Evolutionary conservation across 345 rosid genomes (phyloP), one percentile per base, ranked within the genome.

Genomic region (Salix brachista): DNA sequence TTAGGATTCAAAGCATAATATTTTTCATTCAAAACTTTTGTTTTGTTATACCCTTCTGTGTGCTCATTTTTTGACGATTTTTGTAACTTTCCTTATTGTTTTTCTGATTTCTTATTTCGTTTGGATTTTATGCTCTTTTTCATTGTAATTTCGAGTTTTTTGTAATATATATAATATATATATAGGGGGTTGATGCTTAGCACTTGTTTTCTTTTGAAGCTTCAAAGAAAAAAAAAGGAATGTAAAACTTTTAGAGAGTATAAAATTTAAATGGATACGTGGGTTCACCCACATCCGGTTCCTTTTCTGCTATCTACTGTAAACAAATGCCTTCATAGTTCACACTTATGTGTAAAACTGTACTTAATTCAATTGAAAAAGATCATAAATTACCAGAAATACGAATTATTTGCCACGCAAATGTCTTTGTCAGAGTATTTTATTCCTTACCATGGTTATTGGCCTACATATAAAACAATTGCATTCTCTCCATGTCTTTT

Each of bases 261-360:
- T 17, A 28, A 3, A 71, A 18, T 34, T 70, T 56, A 16, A 76
- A 74, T 64, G 77, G 80, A 46, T 70, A 70, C 79, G 78, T 81
- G 78, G 80, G 83, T 69, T 81, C 75, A 82, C 77, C 83, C 54
- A 79, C 64, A 75, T 1, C 25, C 13, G 19, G 18, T 10, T 62
- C 44, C 32, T 28, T 1, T 4, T 17, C 30, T 26, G 17, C 60
- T 17, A 14, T 25, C n/a, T 46, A 32, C 70, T 16, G 48, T n/a
- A 46, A 11, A 46, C 60, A 64, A 30, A 68, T 25, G 23, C 44
- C 12, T 37, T 19, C 58, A 64, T 26, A 28, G 16, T 2, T 18
- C 42, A 34, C n/a, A 66, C 11, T 34, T 36, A 4, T 1, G 23
- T 7, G n/a, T 14, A 28, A 30, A 30, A 66, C 23, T 17, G n/a